Evolutionary conservation across 257 asterid genomes (phyloP).

Genomic region (Plantago elongata): DNA sequence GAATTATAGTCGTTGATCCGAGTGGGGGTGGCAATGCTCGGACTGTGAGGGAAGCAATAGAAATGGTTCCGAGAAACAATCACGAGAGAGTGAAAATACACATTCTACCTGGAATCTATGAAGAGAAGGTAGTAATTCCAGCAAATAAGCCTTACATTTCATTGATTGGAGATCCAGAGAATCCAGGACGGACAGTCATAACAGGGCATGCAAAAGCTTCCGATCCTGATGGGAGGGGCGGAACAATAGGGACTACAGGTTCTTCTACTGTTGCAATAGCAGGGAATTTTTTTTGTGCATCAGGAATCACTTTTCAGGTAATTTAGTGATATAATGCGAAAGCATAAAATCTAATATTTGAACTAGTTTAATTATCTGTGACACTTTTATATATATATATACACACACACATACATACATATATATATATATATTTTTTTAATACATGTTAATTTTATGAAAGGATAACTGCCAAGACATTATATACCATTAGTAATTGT

Average conservation of each 20-base stretch:
- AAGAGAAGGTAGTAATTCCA: constrained; percentile 65
- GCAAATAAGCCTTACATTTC: constrained; percentile 51
- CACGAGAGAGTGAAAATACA: constrained; percentile 37
- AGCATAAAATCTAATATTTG: too few species aligned
- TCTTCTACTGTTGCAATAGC: constrained; percentile 51
- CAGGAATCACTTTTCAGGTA: constrained; percentile 62
- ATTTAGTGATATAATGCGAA: not conserved
- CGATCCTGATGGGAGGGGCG: constrained; percentile 25
- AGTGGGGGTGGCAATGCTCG: constrained; percentile 25
- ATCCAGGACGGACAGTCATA: constrained; percentile 32
- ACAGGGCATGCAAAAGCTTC: constrained; percentile 63
- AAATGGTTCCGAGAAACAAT: constrained; percentile 45
- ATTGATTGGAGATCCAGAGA: constrained; percentile 39
- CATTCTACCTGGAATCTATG: constrained; percentile 56
- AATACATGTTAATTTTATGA: too few species aligned
- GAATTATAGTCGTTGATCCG: too few species aligned
- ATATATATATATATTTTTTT: too few species aligned
- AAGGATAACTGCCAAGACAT: too few species aligned
- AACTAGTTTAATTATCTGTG: too few species aligned
- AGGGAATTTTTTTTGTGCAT: constrained; percentile 59
- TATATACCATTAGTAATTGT: too few species aligned
- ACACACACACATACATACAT: too few species aligned
- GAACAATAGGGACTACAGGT: constrained; percentile 34
- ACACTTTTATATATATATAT: too few species aligned
- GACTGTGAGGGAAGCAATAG: constrained; percentile 60